Percentiles rank a stretch among this genome's conserved stretches.
phyloP scores from a whole-genome alignment of 306 rosid genomes.

The Cucumis hystrix region DNA sequence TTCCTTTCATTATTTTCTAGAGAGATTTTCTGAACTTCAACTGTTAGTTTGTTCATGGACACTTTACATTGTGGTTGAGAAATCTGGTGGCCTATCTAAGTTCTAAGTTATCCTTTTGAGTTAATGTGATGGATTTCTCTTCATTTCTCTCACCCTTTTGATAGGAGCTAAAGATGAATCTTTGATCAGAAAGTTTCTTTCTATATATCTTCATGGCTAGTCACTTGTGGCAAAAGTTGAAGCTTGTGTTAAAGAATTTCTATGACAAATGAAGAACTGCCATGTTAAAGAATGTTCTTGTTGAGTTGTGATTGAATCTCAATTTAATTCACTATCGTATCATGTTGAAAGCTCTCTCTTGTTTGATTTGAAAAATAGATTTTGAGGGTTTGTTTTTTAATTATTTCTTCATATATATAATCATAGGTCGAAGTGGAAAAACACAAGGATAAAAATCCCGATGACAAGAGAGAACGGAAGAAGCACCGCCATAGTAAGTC shows the following conservation, averaged over 20 bases:
- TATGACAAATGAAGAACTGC: neutral
- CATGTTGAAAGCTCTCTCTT: neutral
- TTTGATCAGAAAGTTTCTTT: neutral
- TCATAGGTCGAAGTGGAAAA: conserved; percentile 38
- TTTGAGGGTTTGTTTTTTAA: neutral
- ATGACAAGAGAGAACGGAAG: conserved; percentile 39
- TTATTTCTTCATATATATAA: neutral
- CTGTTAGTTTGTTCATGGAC: neutral
- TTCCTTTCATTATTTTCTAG: neutral
- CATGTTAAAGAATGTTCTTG: neutral
- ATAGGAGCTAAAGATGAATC: neutral
- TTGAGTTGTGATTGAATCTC: neutral
- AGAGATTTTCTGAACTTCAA: neutral
- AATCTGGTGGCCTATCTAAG: neutral
- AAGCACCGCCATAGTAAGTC: conserved; percentile 49
- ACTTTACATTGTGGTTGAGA: neutral
- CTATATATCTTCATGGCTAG: neutral
- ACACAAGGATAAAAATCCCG: conserved; percentile 21
- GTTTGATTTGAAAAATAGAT: neutral
- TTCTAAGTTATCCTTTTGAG: neutral
- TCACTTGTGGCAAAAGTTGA: neutral
- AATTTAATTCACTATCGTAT: neutral
- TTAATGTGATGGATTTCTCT: neutral
- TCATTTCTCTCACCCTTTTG: neutral
- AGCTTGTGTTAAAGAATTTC: neutral